phyloP scores from a whole-genome alignment of 2,329 filamentous ascomycete species.

The Fusarium compactum region DNA sequence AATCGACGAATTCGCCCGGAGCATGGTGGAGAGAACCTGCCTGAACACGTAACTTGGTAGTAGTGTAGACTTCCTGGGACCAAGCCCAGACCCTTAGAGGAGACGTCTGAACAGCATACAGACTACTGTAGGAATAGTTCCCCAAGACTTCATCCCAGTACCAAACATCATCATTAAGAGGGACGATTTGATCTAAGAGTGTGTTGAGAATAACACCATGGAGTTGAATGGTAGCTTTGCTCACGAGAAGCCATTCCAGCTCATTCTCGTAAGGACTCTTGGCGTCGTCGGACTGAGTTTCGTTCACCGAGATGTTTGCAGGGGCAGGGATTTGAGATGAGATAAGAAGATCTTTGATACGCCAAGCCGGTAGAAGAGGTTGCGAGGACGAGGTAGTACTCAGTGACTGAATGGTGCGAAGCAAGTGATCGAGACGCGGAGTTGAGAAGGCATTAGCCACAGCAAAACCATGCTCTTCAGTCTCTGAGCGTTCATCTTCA shows the following conservation, averaged over 20 bases:
- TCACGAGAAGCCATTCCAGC: slow-evolving; percentile 89
- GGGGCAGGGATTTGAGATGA: slow-evolving; percentile 69
- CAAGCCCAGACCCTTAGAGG: slow-evolving; percentile 81
- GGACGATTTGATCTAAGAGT: slow-evolving; percentile 84
- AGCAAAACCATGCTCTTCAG: slow-evolving; percentile 52
- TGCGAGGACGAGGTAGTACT: slow-evolving; percentile 76
- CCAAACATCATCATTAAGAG: slow-evolving; percentile 87
- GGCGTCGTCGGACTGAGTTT: slow-evolving; percentile 41
- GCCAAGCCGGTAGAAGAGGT: slow-evolving; percentile 69
- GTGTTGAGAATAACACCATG: slow-evolving; percentile 84
- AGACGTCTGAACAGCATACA: slow-evolving; percentile 89
- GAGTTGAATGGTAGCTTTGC: slow-evolving; percentile 91
- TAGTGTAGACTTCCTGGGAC: slow-evolving; percentile 75
- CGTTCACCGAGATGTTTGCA: slow-evolving; percentile 50
- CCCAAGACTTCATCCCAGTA: slow-evolving; percentile 94
- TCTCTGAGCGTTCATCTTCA: slow-evolving; percentile 56
- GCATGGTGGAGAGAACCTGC: slow-evolving; percentile 48
- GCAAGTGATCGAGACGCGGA: slow-evolving; percentile 70
- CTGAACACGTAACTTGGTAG: slow-evolving; percentile 64
- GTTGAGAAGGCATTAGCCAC: slow-evolving; percentile 61
- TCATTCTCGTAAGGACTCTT: slow-evolving; percentile 75
- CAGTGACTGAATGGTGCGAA: slow-evolving; percentile 76
- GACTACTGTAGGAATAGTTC: slow-evolving; percentile 80
- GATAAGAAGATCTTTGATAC: slow-evolving; percentile 71
- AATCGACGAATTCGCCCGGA: slow-evolving; percentile 51